These are phyloP conservation scores for Saccharomyces uvarum DNA, from an alignment of 1,139 yeast species.

Conservation along the genomic window DNA sequence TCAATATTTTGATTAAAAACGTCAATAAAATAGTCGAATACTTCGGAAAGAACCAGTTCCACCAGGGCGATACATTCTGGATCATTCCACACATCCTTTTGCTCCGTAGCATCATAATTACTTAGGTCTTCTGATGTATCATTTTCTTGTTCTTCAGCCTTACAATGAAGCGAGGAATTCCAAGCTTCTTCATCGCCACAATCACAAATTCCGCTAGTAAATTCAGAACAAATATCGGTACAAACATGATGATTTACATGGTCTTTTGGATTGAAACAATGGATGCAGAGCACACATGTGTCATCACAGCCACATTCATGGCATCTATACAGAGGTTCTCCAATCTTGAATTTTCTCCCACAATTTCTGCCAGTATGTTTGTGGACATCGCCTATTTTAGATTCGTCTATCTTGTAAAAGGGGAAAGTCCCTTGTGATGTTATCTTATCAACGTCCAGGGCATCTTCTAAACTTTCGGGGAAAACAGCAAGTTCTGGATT, in stretches of 20 bases:
- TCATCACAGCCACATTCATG: constrained; percentile 62
- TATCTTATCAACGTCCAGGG: constrained; percentile 10
- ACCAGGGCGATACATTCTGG: constrained; percentile 12
- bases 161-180: constrained; percentile 42
- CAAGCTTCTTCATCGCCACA: constrained; percentile 67
- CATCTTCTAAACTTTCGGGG: constrained; percentile 18
- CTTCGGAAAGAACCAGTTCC: constrained; percentile 23
- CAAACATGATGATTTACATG: constrained; percentile 58
- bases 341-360: constrained; percentile 50
- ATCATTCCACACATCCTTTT: constrained; percentile 6
- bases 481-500: constrained; percentile 11
- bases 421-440: constrained; percentile 8
- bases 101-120: constrained; percentile 10
- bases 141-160: constrained; percentile 20
- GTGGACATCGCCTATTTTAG: constrained; percentile 12
- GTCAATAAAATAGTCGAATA: constrained; percentile 31
- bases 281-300: constrained; percentile 64
- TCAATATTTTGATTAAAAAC: constrained; percentile 31
- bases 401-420: constrained; percentile 19
- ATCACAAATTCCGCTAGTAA: constrained; percentile 56
- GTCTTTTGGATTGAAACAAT: constrained; percentile 61
- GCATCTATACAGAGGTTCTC: constrained; percentile 64
- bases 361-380: constrained; percentile 50
- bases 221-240: constrained; percentile 43
- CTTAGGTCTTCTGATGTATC: constrained; percentile 3